Conservation (phyloP, 2,329 filamentous ascomycete genomes). For the Grosmannia clavigera region DNA sequence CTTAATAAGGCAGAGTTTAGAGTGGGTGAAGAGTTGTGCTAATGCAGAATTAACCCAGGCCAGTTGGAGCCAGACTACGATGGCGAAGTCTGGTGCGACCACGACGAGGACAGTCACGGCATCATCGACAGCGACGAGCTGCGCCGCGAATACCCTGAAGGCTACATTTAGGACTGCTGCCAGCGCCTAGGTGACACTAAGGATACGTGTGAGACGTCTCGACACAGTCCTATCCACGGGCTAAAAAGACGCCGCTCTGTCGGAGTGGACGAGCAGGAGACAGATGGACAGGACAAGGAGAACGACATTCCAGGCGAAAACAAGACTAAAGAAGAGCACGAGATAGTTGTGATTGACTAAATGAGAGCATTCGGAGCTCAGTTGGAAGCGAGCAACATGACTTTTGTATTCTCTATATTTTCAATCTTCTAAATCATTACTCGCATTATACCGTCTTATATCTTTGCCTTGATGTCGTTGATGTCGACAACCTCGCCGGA, state of each 20-base stretch:
- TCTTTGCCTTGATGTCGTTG: not conserved
- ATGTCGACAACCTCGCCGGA: not conserved
- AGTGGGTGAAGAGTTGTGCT: too few species aligned
- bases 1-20: not conserved
- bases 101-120: not conserved
- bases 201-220: not conserved
- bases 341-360: not conserved
- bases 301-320: not conserved
- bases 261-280: not conserved
- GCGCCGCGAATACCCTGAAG: not conserved
- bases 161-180: not conserved
- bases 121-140: not conserved
- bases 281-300: not conserved
- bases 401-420: not conserved
- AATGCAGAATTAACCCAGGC: not conserved
- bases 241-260: not conserved
- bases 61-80: not conserved
- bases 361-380: too few species aligned
- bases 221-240: not conserved
- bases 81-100: not conserved
- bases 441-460: not conserved
- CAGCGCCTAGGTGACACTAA: not conserved
- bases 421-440: not conserved
- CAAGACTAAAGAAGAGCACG: not conserved
- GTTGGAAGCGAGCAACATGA: too few species aligned